phyloP scores from a whole-genome alignment of 2,329 filamentous ascomycete species.

The Fusarium secorum region DNA sequence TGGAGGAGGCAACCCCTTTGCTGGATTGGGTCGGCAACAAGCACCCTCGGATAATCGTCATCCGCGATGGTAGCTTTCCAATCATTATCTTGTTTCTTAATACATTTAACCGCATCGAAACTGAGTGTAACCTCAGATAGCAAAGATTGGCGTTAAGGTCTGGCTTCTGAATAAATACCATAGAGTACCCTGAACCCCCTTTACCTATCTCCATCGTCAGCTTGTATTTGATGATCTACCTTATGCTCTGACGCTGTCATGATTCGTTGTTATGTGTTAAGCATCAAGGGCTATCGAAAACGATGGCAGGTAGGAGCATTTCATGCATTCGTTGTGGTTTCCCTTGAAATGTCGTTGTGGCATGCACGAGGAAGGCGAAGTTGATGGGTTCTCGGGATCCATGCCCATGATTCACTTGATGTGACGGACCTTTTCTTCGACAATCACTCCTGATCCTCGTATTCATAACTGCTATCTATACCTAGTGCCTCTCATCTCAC shows the following conservation, averaged over 20 bases:
- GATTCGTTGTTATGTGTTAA: not conserved
- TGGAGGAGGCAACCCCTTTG: slow-evolving; percentile 50
- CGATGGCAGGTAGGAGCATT: not conserved
- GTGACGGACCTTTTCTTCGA: not conserved
- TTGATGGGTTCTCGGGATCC: not conserved
- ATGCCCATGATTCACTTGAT: not conserved
- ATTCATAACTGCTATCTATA: not conserved
- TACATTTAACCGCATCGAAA: not conserved
- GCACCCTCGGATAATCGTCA: slow-evolving; percentile 55
- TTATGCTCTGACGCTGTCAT: not conserved
- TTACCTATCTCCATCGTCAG: not conserved
- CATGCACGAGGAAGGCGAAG: not conserved
- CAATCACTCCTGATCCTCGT: not conserved
- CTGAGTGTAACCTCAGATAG: not conserved
- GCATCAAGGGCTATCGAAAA: not conserved
- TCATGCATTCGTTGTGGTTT: not conserved
- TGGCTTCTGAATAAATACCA: slow-evolving; percentile 23
- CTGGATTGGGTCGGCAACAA: slow-evolving; percentile 48
- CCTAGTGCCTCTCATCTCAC: not conserved
- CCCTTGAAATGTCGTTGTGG: not conserved
- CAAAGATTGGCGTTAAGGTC: slow-evolving; percentile 22
- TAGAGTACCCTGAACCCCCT: not conserved
- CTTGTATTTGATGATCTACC: not conserved
- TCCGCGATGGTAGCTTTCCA: slow-evolving; percentile 40
- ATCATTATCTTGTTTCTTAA: slow-evolving; percentile 7